These are phyloP conservation scores for Boletellus deceptivus DNA, from an alignment of 1,284 basidiomycete genomes.

Conservation along the genomic window DNA sequence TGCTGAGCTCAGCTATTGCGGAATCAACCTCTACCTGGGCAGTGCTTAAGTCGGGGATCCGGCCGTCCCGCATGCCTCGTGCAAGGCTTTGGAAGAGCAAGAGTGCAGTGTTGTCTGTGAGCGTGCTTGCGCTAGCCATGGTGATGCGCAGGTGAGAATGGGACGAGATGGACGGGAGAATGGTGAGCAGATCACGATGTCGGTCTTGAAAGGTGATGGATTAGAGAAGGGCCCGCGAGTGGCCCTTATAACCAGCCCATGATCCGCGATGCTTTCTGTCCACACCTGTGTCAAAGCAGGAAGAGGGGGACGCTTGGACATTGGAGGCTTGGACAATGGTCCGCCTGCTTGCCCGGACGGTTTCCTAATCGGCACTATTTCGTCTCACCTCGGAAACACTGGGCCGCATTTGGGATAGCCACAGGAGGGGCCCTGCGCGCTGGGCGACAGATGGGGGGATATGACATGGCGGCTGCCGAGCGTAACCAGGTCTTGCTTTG, in stretches of 20 bases:
- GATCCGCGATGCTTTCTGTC: constrained; percentile 8
- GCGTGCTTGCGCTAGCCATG: constrained; percentile 8
- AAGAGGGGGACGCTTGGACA: constrained; percentile 17
- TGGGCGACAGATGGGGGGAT: not conserved
- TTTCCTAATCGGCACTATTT: constrained; percentile 3
- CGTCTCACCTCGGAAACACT: constrained; percentile 12
- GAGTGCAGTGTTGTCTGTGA: constrained; percentile 1
- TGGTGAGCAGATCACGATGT: not conserved
- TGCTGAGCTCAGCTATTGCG: constrained; percentile 13
- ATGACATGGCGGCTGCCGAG: not conserved
- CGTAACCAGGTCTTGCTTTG: constrained; percentile 1
- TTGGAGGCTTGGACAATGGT: constrained; percentile 12
- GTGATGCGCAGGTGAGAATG: not conserved
- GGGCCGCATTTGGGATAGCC: constrained; percentile 4
- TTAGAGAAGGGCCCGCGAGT: not conserved
- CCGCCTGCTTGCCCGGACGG: constrained; percentile 1
- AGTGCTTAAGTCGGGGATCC: constrained; percentile 7
- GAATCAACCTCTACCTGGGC: constrained; percentile 14
- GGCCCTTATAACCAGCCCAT: constrained; percentile 16
- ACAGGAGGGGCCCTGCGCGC: not conserved
- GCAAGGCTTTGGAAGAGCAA: constrained; percentile 15
- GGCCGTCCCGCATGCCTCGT: constrained; percentile 12
- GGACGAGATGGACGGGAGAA: not conserved
- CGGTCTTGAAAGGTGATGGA: not conserved
- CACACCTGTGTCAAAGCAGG: constrained; percentile 18